A percentile compares a stretch with the other conserved stretches of the same genome.
Conservation (phyloP, 345 rosid species). For the Eucalyptus sideroxylon region DNA sequence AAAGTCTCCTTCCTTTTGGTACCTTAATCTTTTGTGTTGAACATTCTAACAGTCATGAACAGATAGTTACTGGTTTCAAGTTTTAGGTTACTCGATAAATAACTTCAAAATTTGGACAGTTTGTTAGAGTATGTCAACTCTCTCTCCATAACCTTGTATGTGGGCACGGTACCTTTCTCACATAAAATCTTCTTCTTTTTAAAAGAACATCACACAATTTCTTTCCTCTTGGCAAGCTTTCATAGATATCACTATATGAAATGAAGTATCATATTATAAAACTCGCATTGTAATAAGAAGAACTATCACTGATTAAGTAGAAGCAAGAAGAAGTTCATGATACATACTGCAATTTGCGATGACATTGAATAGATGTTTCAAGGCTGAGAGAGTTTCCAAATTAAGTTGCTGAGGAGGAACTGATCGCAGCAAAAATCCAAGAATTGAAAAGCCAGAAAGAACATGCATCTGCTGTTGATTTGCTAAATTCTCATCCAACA, state of each 20-base stretch:
- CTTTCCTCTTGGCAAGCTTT: neutral
- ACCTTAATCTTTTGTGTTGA: neutral
- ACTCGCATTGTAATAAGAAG: neutral
- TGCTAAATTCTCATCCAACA: constrained; percentile 82
- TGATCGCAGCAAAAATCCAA: constrained; percentile 87
- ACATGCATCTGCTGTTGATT: constrained; percentile 94
- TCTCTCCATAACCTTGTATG: neutral
- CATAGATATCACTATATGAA: neutral
- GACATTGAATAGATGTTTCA: constrained; percentile 76
- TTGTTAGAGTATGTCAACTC: neutral
- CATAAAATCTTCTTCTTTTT: neutral
- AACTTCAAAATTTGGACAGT: neutral
- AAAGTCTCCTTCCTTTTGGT: neutral
- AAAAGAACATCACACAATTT: neutral
- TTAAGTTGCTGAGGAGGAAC: constrained; percentile 84
- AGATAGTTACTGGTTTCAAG: neutral
- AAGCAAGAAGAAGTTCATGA: neutral
- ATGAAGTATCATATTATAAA: neutral
- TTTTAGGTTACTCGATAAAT: neutral
- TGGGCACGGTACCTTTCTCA: neutral
- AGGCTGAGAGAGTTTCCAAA: constrained; percentile 80
- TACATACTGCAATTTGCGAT: constrained; percentile 65
- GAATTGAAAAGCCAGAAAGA: constrained; percentile 79
- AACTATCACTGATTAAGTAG: neutral
- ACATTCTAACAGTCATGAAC: neutral